Conservation (phyloP, 768 basidiomycete species). For the Pluteus cervinus region DNA sequence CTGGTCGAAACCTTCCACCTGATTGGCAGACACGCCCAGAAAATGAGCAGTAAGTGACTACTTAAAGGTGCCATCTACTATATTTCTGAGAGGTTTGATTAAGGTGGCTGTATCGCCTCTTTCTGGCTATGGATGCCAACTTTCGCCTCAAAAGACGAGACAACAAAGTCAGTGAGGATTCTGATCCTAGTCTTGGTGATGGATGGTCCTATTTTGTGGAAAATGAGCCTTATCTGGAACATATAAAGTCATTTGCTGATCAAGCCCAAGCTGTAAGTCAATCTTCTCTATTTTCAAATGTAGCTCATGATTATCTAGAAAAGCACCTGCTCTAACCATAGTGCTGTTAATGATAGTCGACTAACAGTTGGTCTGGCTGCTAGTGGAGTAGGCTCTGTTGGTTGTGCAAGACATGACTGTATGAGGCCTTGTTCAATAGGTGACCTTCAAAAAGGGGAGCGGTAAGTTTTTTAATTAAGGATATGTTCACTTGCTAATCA, state of each 20-base stretch:
- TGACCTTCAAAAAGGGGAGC: slow-evolving; percentile 2
- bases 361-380: slow-evolving; percentile 3
- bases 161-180: slow-evolving; percentile 9
- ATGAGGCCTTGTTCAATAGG: slow-evolving; percentile 4
- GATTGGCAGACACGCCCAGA: background rate
- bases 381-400: slow-evolving; percentile 7
- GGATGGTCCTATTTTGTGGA: slow-evolving; percentile 17
- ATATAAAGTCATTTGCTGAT: slow-evolving; percentile 4
- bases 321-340: slow-evolving; percentile 6
- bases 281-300: background rate
- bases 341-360: slow-evolving; percentile 7
- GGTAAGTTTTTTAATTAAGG: too few species aligned
- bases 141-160: slow-evolving; percentile 13
- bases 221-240: slow-evolving; percentile 6
- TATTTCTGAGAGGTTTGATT: background rate
- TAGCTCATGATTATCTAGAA: too few species aligned
- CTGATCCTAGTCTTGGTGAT: slow-evolving; percentile 11
- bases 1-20: slow-evolving; percentile 1
- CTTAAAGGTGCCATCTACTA: background rate
- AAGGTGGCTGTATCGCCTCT: slow-evolving; percentile 11
- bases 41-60: background rate
- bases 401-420: slow-evolving; percentile 7
- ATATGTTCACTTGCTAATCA: too few species aligned
- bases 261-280: slow-evolving; percentile 6
- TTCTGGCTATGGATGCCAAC: slow-evolving; percentile 13